These are phyloP conservation scores for Hymenochaete sp. DNA, from an alignment of 1,284 basidiomycete genomes.

Conservation along the genomic window DNA sequence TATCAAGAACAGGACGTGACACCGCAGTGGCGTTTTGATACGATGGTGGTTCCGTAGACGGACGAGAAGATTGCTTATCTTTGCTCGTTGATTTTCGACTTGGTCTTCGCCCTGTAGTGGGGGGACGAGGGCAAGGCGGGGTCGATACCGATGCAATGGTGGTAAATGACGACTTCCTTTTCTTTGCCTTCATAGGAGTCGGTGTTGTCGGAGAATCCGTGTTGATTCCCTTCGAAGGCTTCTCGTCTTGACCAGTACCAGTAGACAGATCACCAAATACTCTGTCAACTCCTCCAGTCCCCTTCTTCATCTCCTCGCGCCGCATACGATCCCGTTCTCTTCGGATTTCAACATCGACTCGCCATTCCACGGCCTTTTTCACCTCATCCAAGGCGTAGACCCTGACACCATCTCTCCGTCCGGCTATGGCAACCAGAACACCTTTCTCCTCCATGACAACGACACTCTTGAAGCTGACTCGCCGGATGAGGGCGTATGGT, in stretches of 20 bases:
- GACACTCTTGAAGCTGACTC: conserved; percentile 74
- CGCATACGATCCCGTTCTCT: conserved; percentile 60
- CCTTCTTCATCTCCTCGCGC: conserved; percentile 56
- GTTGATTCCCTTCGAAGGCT: conserved; percentile 1
- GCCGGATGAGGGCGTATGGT: conserved; percentile 69
- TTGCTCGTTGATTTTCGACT: conserved; percentile 5
- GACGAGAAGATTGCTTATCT: conserved; percentile 2
- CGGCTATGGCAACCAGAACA: conserved; percentile 76
- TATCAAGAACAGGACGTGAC: conserved; percentile 15
- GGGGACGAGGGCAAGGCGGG: conserved; percentile 21
- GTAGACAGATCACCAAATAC: conserved; percentile 24
- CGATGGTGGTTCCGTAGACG: conserved; percentile 36
- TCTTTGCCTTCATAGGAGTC: conserved; percentile 22
- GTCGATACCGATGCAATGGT: conserved; percentile 45
- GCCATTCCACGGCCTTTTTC: conserved; percentile 74
- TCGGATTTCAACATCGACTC: conserved; percentile 68
- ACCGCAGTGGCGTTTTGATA: conserved; percentile 33
- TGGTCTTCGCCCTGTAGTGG: conserved; percentile 18
- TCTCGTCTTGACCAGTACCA: conserved; percentile 4
- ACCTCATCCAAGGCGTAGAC: conserved; percentile 80
- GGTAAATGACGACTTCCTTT: conserved; percentile 23
- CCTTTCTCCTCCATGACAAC: conserved; percentile 83
- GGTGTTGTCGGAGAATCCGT: conserved; percentile 13
- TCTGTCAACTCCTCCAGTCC: conserved; percentile 22
- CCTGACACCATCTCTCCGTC: conserved; percentile 70